Base-by-base conservation (phyloP, 805 yeast genomes). In the Yarrowia yakushimensis region DNA sequence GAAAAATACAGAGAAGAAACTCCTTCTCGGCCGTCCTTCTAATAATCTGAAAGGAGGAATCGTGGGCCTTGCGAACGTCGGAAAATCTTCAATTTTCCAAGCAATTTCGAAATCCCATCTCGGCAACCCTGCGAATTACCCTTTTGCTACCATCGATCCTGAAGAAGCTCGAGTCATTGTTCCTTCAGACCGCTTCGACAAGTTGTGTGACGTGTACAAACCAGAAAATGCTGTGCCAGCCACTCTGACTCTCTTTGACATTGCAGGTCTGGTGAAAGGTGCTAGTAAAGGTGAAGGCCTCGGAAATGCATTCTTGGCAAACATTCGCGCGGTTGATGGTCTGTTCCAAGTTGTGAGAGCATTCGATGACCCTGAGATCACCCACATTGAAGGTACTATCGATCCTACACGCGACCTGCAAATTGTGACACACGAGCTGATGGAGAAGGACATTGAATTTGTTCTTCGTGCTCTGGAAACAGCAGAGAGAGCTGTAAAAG, bases 111-210 rank as follows among this genome's bases (percentile, higher is more conserved):
- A 76, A 65, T 82, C 85, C 34, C 78, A 77, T 8, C 76, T 85
- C 46, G 90, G 91, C 2, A 85, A 85, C 30, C 76, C 90, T 0
- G 86, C 86, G 39, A 82, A 82, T 68, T 82, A 85, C 71, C 90
- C 91, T 8, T 86, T 85, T 74, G 91, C 91, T 10, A 86, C 91
- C 9, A 86, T 86, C 63, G 88, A 85, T 62, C 89, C 90, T 0
- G 88, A 83, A 68, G 87, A 85, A 70, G 85, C 86, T 33, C 74
- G 80, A 57, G 82, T 82, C 5, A 69, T 79, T 9, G 86, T 81
- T 54, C 87, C 80, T 64, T 79, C 83, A 12, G 69, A 73, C 20
- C 78, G 81, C 63, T 75, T 86, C 22, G 80, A 82, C 57, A 77
- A 74, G 60, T 77, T 85, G 43, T 75, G 77, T 48, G 65, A 73